Evolutionary conservation across 352 stramenopile genomes (phyloP).

Genomic region (Phytophthora pisi): DNA sequence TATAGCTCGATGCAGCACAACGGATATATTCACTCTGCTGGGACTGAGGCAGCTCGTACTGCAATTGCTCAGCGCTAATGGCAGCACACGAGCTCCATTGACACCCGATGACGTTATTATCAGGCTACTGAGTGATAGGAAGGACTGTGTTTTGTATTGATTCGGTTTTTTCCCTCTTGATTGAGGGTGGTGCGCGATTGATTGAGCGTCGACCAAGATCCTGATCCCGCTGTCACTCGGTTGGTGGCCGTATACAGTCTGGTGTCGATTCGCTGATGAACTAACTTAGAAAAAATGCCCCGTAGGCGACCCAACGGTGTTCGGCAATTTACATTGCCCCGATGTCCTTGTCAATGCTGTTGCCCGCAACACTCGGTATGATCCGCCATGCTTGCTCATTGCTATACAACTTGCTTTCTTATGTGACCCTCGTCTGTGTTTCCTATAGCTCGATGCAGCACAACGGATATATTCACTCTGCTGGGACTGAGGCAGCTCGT

Average conservation of each 20-base stretch:
- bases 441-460: slow-evolving; percentile 70
- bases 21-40: slow-evolving; percentile 94
- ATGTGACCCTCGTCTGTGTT: not conserved
- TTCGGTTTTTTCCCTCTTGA: too few relatives aligned
- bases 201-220: too few relatives aligned
- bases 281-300: not conserved
- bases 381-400: not conserved
- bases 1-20: slow-evolving; percentile 84
- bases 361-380: slow-evolving; percentile 64
- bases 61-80: slow-evolving; percentile 91
- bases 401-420: too few relatives aligned
- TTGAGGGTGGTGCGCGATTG: too few relatives aligned
- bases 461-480: slow-evolving; percentile 94
- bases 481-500: slow-evolving; percentile 83
- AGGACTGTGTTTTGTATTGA: too few relatives aligned
- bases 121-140: too few relatives aligned
- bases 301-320: slow-evolving; percentile 90
- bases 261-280: not conserved
- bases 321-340: slow-evolving; percentile 92
- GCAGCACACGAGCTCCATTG: slow-evolving; percentile 50
- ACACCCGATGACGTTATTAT: slow-evolving; percentile 95
- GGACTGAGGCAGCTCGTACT: slow-evolving; percentile 78
- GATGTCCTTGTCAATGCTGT: slow-evolving; percentile 85
- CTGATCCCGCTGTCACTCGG: slow-evolving; percentile 93
- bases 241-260: slow-evolving; percentile 9